Percentiles rank a stretch among this genome's conserved stretches.
These are phyloP conservation scores for Sarocladium oryzae DNA, from an alignment of 2,329 filamentous ascomycete genomes.

Conservation along the genomic window DNA sequence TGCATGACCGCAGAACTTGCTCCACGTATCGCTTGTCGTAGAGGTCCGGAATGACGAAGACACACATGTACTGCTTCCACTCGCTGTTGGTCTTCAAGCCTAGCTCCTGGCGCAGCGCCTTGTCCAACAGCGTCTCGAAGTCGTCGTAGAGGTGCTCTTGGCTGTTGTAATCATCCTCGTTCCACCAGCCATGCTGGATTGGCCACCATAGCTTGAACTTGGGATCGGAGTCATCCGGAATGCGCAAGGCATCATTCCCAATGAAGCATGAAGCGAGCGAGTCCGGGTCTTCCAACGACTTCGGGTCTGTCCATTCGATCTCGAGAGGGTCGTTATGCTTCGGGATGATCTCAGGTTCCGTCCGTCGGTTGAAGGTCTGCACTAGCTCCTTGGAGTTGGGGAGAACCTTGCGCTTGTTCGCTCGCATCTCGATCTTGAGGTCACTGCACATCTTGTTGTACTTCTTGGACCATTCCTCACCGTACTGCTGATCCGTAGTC, in stretches of 20 bases:
- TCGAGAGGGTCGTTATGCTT: conserved; percentile 93
- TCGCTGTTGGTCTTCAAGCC: conserved; percentile 70
- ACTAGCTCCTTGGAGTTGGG: conserved; percentile 98
- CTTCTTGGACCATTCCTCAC: conserved; percentile 68
- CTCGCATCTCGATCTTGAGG: conserved; percentile 82
- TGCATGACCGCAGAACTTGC: conserved; percentile 73
- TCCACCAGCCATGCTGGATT: conserved; percentile 76
- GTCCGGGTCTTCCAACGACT: conserved; percentile 57
- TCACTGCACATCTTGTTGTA: conserved; percentile 81
- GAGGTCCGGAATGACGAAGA: conserved; percentile 94
- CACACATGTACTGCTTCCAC: conserved; percentile 87
- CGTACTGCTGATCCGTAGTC: conserved; percentile 72
- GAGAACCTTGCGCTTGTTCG: conserved; percentile 88
- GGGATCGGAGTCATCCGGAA: conserved; percentile 82
- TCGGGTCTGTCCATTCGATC: conserved; percentile 90
- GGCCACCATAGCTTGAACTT: conserved; percentile 94
- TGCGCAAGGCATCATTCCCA: conserved; percentile 73
- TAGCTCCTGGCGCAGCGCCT: conserved; percentile 79
- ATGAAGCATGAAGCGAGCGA: conserved; percentile 61
- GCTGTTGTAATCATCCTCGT: conserved; percentile 80
- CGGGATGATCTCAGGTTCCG: conserved; percentile 77
- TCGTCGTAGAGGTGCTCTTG: conserved; percentile 79
- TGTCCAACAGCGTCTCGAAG: conserved; percentile 74
- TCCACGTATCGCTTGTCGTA: conserved; percentile 94
- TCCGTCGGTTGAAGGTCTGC: conserved; percentile 85